Base-by-base conservation (phyloP, 73 alveolate genomes). In the Paraurostyla sp. region DNA sequence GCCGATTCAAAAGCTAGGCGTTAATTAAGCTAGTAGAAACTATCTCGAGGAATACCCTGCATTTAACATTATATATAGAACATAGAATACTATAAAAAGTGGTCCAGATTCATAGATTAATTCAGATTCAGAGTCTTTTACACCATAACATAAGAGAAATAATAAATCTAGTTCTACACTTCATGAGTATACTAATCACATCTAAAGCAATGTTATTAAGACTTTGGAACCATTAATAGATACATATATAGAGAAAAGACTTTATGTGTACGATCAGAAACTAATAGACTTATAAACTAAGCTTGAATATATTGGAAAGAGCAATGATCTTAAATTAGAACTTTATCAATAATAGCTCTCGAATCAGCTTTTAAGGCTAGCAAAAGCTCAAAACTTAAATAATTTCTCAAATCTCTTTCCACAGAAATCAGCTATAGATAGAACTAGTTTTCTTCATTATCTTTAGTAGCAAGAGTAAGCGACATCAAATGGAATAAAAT, bases 281-380 rank as follows among this genome's bases (percentile, higher is more conserved):
- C 23, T 65, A 1, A 33, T 65, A 1, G 82, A 65, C 25, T 65
- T 65, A 38, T 38, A 65, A 35, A 65, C 40, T 32, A 22, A 65
- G 41, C 3, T 65, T 38, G 82, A 65, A 6, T 65, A 22, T 58
- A 16, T 65, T 20, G 11, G 82, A 18, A 65, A 65, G 41, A 18
- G 82, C 82, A 38, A 65, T 22, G 82, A 65, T 6, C 46, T 65
- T 11, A 65, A 65, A 40, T 23, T 65, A 11, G 82, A 65, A 23
- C 82, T 65, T 22, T 65, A 65, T 4, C 23, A 38, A 2, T 22
- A 65, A 15, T 65, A 65, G 58, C 6, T 65, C 13, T 11, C 56
- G 1, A 65, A 65, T 38, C 25, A 65, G 25, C 9, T 65, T 7
- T 13, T 38, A 9, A 18, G 32, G 43, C 3, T 59, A 29, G n/a